Conservation (phyloP, 306 rosid genomes). For the Betula pendula region DNA sequence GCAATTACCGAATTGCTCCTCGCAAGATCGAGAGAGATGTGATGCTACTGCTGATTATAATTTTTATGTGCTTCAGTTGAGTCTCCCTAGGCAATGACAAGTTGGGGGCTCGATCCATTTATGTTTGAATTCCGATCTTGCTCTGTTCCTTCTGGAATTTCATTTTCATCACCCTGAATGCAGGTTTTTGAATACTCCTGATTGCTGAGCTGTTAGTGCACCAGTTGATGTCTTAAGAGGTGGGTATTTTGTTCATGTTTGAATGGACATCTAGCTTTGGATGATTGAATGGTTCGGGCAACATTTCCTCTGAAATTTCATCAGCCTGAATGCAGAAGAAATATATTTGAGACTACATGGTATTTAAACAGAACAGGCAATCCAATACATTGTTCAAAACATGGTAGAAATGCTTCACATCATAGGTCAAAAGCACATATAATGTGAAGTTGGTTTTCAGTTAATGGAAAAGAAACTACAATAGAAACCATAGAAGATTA, state of each 20-base stretch:
- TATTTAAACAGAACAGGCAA: not conserved
- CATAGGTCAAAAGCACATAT: not conserved
- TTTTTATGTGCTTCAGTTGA: constrained; percentile 30
- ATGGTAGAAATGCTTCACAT: not conserved
- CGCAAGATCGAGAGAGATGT: constrained; percentile 52
- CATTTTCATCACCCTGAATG: constrained; percentile 25
- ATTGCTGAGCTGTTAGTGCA: constrained; percentile 20
- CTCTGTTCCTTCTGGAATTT: constrained; percentile 16
- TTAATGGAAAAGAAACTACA: not conserved
- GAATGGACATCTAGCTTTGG: constrained; percentile 23
- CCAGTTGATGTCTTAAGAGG: constrained; percentile 19
- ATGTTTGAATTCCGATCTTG: constrained; percentile 16
- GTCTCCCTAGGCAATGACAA: constrained; percentile 11
- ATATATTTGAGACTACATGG: constrained; percentile 24
- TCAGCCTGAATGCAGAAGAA: constrained; percentile 46
- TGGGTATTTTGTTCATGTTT: constrained; percentile 10
- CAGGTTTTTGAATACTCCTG: constrained; percentile 18
- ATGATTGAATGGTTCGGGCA: constrained; percentile 72
- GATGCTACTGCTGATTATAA: constrained; percentile 43
- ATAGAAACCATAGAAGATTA: not conserved
- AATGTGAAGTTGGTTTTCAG: not conserved
- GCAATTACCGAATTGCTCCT: constrained; percentile 37
- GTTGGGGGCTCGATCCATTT: constrained; percentile 13
- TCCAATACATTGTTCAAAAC: not conserved
- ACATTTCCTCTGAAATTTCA: constrained; percentile 64